Base-by-base conservation (phyloP, 2,329 filamentous ascomycete species). In the Emergomyces africanus region DNA sequence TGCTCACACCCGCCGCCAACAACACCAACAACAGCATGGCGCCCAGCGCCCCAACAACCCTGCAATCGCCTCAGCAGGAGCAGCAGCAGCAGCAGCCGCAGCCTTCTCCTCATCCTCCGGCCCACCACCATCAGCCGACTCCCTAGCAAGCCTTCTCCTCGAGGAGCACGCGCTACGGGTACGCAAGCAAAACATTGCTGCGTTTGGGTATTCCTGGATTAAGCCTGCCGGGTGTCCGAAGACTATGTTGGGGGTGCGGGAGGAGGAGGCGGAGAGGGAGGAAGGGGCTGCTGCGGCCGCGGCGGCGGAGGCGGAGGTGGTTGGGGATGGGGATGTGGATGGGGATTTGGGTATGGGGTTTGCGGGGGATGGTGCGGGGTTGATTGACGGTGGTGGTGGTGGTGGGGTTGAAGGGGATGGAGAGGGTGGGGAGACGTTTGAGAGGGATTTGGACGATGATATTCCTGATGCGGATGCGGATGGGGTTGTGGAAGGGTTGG, bases 201-300 rank as follows among this genome's bases (percentile, higher is more conserved):
- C 90, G 67, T 96, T 95, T 69, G 94, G 94, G 61, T 88, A 86
- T 64, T 83, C 82, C 50, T 99, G 94, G 94, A 85, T 99, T 59
- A 88, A 87, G 60, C 94, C 94, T 0, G 90, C 90, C 0, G 94
- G 92, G 8, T 81, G 96, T 59, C 72, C 84, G 60, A 99, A 97
- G 78, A 96, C 92, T 0, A 83, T 96, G 61, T 86, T 95, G 69
- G 90, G 95, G 63, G 83, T 90, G 75, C 86, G 88, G 48, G 94
- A 99, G 74, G 94, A 99, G 76, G 84, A 86, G 64, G 83, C 88
- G 12, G 94, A 99, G 76, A 82, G 88, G 59, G 87, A 92, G 70
- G 94, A 99, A 72, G 88, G 91, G 61, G 85, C 88, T 68, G 85
- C 88, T 68, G 82, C 87, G 1, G 76, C 89, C 4, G 83, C 86